A percentile compares a stretch with the other conserved stretches of the same genome.
Conservation (phyloP, 2,329 filamentous ascomycete species). For the Myriosclerotinia duriaeana region DNA sequence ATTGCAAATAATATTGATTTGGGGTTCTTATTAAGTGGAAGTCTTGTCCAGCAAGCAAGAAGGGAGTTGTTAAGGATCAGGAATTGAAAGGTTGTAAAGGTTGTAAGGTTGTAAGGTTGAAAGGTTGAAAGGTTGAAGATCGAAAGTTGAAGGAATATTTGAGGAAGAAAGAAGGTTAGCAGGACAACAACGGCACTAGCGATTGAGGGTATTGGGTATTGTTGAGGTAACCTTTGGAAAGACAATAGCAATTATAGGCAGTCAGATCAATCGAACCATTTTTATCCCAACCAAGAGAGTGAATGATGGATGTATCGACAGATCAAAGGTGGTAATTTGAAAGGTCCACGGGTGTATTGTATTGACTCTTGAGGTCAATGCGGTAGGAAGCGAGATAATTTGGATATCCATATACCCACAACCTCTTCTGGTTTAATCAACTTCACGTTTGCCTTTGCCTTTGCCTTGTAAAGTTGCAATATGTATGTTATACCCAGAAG, state of each 20-base stretch:
- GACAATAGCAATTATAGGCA: conserved; percentile 9
- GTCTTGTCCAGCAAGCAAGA: conserved; percentile 22
- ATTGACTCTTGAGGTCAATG: conserved; percentile 15
- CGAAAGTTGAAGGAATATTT: conserved; percentile 4
- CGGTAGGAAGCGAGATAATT: conserved; percentile 13
- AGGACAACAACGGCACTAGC: neutral
- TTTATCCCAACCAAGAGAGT: neutral
- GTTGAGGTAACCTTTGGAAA: conserved; percentile 10
- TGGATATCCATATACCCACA: neutral
- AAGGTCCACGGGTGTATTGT: no score
- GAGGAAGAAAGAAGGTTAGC: neutral
- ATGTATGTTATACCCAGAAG: no score
- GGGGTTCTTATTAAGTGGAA: neutral
- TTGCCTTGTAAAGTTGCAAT: neutral
- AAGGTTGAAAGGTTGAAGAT: conserved; percentile 11
- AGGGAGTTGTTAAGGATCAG: conserved; percentile 6
- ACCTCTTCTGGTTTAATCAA: neutral
- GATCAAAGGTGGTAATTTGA: conserved; percentile 10
- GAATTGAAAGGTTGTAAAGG: conserved; percentile 19
- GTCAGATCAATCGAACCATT: conserved; percentile 15
- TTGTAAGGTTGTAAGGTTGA: conserved; percentile 16
- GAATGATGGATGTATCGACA: conserved; percentile 8
- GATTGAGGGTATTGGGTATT: neutral
- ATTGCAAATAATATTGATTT: conserved; percentile 5
- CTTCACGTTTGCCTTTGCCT: neutral